These are phyloP conservation scores for Spizellomyces sp. DNA, from an alignment of 192 early-diverging fungal genomes.

Conservation along the genomic window DNA sequence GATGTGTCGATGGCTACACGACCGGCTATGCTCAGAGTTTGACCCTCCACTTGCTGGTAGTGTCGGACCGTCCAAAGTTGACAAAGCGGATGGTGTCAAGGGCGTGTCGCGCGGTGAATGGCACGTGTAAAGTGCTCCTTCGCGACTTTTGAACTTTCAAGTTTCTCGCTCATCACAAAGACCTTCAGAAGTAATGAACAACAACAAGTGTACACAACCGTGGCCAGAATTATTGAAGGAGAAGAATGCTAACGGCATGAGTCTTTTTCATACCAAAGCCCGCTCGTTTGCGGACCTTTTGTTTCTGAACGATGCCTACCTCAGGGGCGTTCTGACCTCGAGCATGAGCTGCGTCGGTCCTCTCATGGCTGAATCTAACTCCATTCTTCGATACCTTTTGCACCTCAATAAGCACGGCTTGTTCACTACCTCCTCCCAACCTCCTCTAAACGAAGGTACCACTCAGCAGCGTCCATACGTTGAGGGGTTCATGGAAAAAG, in stretches of 20 bases:
- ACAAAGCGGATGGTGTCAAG: no score
- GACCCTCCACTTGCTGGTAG: no score
- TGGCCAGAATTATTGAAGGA: no score
- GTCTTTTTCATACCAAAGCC: conserved; percentile 3
- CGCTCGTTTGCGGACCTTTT: conserved; percentile 6
- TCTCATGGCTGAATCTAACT: background rate
- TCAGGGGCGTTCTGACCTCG: background rate
- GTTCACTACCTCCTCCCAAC: background rate
- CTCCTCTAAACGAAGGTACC: background rate
- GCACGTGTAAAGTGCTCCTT: no score
- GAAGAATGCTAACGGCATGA: background rate
- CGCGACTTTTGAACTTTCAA: no score
- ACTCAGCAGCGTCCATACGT: conserved; percentile 1
- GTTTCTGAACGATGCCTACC: background rate
- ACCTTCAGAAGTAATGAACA: no score
- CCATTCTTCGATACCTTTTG: background rate
- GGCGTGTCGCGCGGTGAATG: no score
- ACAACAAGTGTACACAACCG: no score
- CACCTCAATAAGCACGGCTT: background rate
- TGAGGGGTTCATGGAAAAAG: conserved; percentile 7
- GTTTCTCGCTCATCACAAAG: no score
- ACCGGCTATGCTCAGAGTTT: no score
- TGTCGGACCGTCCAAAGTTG: no score
- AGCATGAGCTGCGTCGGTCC: background rate
- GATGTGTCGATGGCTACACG: no score